Evolutionary conservation across 805 yeast genomes (phyloP).

Genomic region (Barnettozyma salicaria): DNA sequence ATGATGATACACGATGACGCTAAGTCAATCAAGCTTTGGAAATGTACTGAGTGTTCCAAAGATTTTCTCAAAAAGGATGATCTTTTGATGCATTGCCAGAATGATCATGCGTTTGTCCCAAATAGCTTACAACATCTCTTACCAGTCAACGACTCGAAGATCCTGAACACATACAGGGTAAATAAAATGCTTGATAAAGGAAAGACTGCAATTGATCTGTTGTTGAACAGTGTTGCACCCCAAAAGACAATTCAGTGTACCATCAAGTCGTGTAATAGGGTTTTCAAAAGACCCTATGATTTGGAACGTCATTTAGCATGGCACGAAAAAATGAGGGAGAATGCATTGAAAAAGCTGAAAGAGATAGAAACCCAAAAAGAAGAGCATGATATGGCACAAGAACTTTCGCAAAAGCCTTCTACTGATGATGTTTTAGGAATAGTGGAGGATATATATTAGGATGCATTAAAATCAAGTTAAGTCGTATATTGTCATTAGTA

Average conservation of each 20-base stretch:
- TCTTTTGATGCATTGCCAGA: constrained; percentile 49
- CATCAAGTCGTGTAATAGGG: constrained; percentile 44
- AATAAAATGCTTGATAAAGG: constrained; percentile 24
- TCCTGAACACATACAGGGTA: constrained; percentile 20
- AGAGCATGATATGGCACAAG: not conserved
- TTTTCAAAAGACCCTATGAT: constrained; percentile 45
- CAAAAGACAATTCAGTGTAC: constrained; percentile 40
- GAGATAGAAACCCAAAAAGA: constrained; percentile 6
- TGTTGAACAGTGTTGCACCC: constrained; percentile 29
- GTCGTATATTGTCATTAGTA: not conserved
- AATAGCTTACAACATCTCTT: constrained; percentile 8
- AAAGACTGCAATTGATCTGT: constrained; percentile 25
- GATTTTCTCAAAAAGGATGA: constrained; percentile 53
- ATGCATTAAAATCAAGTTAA: not conserved
- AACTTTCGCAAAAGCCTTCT: not conserved
- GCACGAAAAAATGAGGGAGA: constrained; percentile 35
- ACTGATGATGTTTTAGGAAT: not conserved
- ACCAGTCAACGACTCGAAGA: constrained; percentile 1
- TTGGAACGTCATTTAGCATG: constrained; percentile 45
- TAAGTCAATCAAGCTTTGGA: constrained; percentile 43
- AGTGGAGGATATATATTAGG: not conserved
- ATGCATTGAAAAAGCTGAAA: not conserved
- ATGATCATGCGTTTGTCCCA: constrained; percentile 32
- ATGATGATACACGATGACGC: constrained; percentile 61
- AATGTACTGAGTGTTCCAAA: constrained; percentile 50